Percentiles rank a stretch among this genome's conserved stretches.
These are phyloP conservation scores for Trypanosomatidae sp. DNA, from an alignment of 208 protist species.

Conservation along the genomic window DNA sequence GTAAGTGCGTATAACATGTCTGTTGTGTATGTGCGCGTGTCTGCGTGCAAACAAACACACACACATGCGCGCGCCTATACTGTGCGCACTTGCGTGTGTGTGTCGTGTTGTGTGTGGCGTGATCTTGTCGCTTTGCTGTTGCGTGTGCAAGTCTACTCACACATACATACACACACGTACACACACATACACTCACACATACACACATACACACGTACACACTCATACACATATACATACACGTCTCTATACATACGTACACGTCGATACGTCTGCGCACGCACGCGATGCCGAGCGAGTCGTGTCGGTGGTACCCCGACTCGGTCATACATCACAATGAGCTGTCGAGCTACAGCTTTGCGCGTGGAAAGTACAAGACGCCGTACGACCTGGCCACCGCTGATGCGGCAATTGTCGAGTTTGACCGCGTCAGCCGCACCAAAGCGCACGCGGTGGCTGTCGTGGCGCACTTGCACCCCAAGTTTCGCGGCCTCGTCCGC, in stretches of 20 bases:
- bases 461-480: slow-evolving; percentile 36
- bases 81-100: too few relatives aligned
- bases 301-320: slow-evolving; percentile 76
- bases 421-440: slow-evolving; percentile 14
- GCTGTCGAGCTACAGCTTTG: slow-evolving; percentile 44
- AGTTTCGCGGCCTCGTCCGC: slow-evolving; percentile 64
- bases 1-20: too few relatives aligned
- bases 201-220: background rate
- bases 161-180: background rate
- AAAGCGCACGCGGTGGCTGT: slow-evolving; percentile 18
- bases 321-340: slow-evolving; percentile 47
- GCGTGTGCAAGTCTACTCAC: too few relatives aligned
- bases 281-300: slow-evolving; percentile 20
- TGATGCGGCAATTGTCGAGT: slow-evolving; percentile 33
- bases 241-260: background rate
- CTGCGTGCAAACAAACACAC: too few relatives aligned
- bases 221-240: slow-evolving; percentile 3
- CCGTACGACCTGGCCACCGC: slow-evolving; percentile 69
- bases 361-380: slow-evolving; percentile 51
- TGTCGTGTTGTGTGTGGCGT: too few relatives aligned
- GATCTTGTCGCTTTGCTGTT: too few relatives aligned
- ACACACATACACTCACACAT: background rate
- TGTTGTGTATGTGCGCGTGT: too few relatives aligned
- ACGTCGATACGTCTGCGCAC: background rate
- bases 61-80: background rate